Percentiles rank a stretch among this genome's conserved stretches.
Conservation (phyloP, 192 early-diverging fungal genomes). For the Dimargaris verticillata region DNA sequence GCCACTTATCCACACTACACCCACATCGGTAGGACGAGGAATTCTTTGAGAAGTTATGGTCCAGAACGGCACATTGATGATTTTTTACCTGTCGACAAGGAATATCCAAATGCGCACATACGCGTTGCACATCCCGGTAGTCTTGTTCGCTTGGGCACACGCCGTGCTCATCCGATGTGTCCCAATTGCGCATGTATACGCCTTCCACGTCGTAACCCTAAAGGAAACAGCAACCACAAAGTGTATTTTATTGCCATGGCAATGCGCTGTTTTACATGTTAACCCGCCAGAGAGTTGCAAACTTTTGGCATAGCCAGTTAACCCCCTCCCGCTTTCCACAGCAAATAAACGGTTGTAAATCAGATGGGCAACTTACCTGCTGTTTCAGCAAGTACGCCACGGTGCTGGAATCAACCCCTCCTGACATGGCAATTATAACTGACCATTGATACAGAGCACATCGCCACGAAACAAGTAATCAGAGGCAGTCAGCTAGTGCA, state of each 20-base stretch:
- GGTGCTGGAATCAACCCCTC: constrained; percentile 88
- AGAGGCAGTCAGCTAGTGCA: too few relatives aligned
- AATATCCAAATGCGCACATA: constrained; percentile 53
- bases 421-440: constrained; percentile 78
- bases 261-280: too few relatives aligned
- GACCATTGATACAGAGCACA: too few relatives aligned
- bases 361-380: constrained; percentile 18
- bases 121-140: constrained; percentile 56
- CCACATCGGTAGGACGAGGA: neutral
- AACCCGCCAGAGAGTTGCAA: too few relatives aligned
- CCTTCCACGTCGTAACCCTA: constrained; percentile 49
- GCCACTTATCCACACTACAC: neutral
- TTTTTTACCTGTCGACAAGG: constrained; percentile 21
- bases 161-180: constrained; percentile 57
- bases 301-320: neutral
- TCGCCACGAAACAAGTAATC: too few relatives aligned
- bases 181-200: constrained; percentile 95
- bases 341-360: neutral
- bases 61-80: too few relatives aligned
- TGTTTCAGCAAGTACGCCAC: constrained; percentile 55
- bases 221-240: neutral
- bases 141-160: constrained; percentile 62
- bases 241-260: neutral
- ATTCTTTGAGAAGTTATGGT: neutral
- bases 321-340: neutral